Conservation (phyloP, 1,284 basidiomycete species). For the Trichosporon faecale region DNA sequence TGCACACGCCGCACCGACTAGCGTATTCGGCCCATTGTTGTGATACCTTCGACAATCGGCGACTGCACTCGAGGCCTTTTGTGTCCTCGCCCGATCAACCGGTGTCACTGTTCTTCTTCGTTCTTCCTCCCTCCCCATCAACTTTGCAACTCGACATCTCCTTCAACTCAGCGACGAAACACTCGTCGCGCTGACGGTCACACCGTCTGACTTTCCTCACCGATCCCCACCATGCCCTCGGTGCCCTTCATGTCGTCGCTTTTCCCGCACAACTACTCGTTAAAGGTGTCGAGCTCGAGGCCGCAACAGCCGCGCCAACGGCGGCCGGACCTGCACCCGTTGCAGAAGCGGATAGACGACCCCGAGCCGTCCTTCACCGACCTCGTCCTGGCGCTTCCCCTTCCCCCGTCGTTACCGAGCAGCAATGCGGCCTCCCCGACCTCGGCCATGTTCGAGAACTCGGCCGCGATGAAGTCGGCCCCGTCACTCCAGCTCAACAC, state of each 20-base stretch:
- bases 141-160: neutral
- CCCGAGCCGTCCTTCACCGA: conserved; percentile 2
- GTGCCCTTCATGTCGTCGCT: conserved; percentile 7
- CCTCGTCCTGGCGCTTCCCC: neutral
- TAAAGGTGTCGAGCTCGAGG: neutral
- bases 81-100: neutral
- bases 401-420: neutral
- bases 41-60: neutral
- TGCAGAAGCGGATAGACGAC: neutral
- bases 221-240: neutral
- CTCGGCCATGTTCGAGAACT: neutral
- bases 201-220: neutral
- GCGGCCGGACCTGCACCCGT: neutral
- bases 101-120: neutral
- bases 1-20: neutral
- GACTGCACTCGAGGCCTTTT: neutral
- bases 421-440: neutral
- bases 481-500: neutral
- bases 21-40: neutral
- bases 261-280: neutral
- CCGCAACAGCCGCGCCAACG: neutral
- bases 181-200: neutral
- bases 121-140: too few relatives aligned
- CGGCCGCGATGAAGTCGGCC: conserved; percentile 5
- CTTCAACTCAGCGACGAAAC: neutral